Evolutionary conservation across 257 asterid species (phyloP).

Genomic region (Gentiana dahurica): DNA sequence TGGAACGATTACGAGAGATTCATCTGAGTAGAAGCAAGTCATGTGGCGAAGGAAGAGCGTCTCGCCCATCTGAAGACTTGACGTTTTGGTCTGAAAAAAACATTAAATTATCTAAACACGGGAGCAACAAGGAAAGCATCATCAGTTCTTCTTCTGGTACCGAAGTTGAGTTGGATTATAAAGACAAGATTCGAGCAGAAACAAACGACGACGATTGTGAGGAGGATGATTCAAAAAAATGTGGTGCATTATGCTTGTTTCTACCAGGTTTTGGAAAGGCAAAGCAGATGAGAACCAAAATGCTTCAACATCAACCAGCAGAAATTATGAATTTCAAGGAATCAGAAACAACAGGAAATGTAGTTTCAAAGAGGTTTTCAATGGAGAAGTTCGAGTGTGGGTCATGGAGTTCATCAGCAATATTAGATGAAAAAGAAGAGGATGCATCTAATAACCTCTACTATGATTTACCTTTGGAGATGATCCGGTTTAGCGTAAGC

Average conservation of each 20-base stretch:
- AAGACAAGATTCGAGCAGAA: not conserved
- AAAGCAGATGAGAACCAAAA: constrained; percentile 34
- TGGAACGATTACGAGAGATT: constrained; percentile 41
- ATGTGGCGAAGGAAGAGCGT: constrained; percentile 29
- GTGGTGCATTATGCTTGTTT: constrained; percentile 67
- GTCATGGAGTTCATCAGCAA: constrained; percentile 58
- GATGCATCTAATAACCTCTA: constrained; percentile 29
- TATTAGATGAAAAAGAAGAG: constrained; percentile 27
- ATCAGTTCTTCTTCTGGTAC: not conserved
- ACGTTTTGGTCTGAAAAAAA: constrained; percentile 29
- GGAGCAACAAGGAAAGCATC: not conserved
- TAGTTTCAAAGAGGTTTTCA: constrained; percentile 51
- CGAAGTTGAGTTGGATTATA: not conserved
- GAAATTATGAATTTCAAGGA: no score
- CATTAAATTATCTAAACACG: not conserved
- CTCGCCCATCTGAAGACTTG: constrained; percentile 42
- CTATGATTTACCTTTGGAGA: constrained; percentile 79
- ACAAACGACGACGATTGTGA: constrained; percentile 2
- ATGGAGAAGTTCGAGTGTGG: constrained; percentile 83
- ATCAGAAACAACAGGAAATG: not conserved
- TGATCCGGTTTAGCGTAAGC: constrained; percentile 40
- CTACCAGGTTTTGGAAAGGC: constrained; percentile 62
- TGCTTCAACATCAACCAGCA: constrained; percentile 10
- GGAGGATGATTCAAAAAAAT: constrained; percentile 36
- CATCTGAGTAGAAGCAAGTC: constrained; percentile 37